Evolutionary conservation across 371 early-diverging fungal species (phyloP).

Genomic region (Massospora cicadina): DNA sequence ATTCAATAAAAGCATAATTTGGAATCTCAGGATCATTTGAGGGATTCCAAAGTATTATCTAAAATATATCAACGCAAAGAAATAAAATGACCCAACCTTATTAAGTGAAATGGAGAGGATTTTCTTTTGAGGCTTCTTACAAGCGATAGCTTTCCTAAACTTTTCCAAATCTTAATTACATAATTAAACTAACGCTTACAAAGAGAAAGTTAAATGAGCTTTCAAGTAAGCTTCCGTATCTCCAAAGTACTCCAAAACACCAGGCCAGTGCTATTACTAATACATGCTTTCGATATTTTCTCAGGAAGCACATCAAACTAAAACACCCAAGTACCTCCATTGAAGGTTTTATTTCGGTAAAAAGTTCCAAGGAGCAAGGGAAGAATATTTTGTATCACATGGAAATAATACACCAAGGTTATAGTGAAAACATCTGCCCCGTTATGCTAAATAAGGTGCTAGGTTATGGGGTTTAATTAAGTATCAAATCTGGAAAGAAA

Average conservation of each 20-base stretch:
- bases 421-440: too few species aligned
- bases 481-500: too few species aligned
- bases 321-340: too few species aligned
- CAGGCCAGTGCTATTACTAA: neutral
- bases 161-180: neutral
- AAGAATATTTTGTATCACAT: too few species aligned
- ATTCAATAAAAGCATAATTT: constrained; percentile 32
- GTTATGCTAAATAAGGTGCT: too few species aligned
- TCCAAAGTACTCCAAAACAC: neutral
- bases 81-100: neutral
- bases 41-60: constrained; percentile 39
- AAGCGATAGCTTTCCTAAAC: neutral
- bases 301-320: too few species aligned
- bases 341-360: too few species aligned
- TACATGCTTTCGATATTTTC: neutral
- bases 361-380: too few species aligned
- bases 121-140: neutral
- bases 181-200: neutral
- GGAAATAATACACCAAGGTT: too few species aligned
- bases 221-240: neutral
- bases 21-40: constrained; percentile 30
- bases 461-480: too few species aligned
- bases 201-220: neutral
- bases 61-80: neutral
- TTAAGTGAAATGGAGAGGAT: neutral